Evolutionary conservation across 2,329 filamentous ascomycete species (phyloP).

Genomic region (Aureobasidium pullulans): DNA sequence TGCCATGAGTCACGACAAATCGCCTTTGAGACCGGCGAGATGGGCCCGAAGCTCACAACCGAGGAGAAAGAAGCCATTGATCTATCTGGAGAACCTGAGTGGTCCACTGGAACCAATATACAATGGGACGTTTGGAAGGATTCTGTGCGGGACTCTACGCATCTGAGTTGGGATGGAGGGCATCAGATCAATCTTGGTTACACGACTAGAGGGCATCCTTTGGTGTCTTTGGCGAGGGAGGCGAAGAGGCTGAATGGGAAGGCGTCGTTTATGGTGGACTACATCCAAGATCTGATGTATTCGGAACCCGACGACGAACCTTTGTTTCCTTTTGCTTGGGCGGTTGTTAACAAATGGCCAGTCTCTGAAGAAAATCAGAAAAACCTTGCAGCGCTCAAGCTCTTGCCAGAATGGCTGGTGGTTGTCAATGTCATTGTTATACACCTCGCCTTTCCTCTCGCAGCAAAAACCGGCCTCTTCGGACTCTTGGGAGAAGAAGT

Average conservation of each 20-base stretch:
- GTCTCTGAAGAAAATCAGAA: not conserved
- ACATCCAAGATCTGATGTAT: not conserved
- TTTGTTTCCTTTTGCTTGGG: not conserved
- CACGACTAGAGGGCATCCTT: not conserved
- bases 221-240: not conserved
- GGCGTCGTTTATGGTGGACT: constrained; percentile 4
- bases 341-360: not conserved
- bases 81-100: too few relatives aligned
- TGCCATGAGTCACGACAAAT: too few relatives aligned
- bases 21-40: too few relatives aligned
- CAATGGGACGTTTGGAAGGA: too few relatives aligned
- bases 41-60: too few relatives aligned
- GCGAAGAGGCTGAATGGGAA: constrained; percentile 1
- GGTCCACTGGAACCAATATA: too few relatives aligned
- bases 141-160: not conserved
- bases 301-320: not conserved
- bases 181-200: not conserved
- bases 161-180: not conserved
- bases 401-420: constrained; percentile 13
- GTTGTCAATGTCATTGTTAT: constrained; percentile 14
- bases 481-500: constrained; percentile 14
- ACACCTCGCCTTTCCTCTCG: constrained; percentile 10
- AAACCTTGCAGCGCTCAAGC: constrained; percentile 9
- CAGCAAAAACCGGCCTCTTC: constrained; percentile 10
- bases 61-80: too few relatives aligned